Conservation (phyloP, 768 basidiomycete species). For the Pleurotus sapidus region DNA sequence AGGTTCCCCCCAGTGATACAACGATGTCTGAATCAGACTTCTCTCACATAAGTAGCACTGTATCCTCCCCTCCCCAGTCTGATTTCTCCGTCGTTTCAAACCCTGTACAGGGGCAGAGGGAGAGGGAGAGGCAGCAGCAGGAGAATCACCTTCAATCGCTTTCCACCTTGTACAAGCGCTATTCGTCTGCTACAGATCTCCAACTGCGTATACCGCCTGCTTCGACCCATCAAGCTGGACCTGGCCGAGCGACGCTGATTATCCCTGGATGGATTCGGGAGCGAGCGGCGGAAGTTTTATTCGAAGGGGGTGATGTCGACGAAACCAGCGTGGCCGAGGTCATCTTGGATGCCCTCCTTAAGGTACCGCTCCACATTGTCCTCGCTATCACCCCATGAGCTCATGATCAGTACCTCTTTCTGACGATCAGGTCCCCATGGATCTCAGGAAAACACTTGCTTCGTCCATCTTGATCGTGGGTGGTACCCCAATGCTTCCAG, state of each 20-base stretch:
- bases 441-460: conserved; percentile 81
- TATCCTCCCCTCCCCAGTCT: conserved; percentile 47
- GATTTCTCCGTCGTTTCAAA: conserved; percentile 57
- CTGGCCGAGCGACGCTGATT: conserved; percentile 73
- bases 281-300: conserved; percentile 85
- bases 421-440: conserved; percentile 71
- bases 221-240: conserved; percentile 60
- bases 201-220: conserved; percentile 70
- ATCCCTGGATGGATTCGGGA: conserved; percentile 97
- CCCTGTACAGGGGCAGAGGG: conserved; percentile 31
- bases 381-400: neutral
- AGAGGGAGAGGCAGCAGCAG: conserved; percentile 27
- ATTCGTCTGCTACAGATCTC: conserved; percentile 78
- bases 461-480: conserved; percentile 85
- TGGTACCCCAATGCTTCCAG: conserved; percentile 89
- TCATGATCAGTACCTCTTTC: neutral
- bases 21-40: conserved; percentile 70
- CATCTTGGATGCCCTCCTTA: conserved; percentile 75
- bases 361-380: conserved; percentile 45
- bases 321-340: conserved; percentile 82
- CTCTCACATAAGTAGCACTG: conserved; percentile 41
- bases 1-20: conserved; percentile 49
- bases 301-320: conserved; percentile 87
- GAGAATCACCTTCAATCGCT: conserved; percentile 64
- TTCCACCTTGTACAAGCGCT: conserved; percentile 65